Percentiles rank a stretch among this genome's conserved stretches.
Conservation (phyloP, 208 protist genomes). For the Trichomonas vaginalis region DNA sequence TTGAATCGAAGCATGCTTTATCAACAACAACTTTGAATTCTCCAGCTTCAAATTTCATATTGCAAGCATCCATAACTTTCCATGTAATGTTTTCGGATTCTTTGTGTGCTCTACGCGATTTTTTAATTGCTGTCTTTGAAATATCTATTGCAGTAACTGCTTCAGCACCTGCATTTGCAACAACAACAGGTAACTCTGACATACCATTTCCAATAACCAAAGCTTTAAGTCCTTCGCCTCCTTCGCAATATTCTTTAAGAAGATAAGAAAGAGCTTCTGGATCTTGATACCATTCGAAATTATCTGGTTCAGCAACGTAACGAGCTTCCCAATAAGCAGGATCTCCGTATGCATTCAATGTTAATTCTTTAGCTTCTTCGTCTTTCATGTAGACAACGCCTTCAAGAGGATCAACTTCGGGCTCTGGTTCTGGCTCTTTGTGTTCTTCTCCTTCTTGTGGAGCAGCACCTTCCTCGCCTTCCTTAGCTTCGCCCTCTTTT, state of each 20-base stretch:
- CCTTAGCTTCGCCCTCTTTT: not conserved
- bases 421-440: not conserved
- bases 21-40: not conserved
- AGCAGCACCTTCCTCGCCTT: not conserved
- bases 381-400: not conserved
- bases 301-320: not conserved
- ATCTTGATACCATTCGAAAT: conserved; percentile 11
- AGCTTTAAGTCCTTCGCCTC: not conserved
- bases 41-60: not conserved
- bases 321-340: not conserved
- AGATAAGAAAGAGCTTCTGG: not conserved
- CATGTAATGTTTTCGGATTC: not conserved
- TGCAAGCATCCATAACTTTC: not conserved
- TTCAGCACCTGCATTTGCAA: not conserved
- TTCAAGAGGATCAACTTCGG: not conserved
- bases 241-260: not conserved
- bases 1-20: not conserved
- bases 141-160: not conserved
- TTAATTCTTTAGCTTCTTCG: not conserved
- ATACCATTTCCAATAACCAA: not conserved
- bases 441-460: not conserved
- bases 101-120: not conserved
- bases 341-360: not conserved
- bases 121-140: not conserved
- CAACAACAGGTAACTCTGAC: not conserved